Base-by-base conservation (phyloP, 148 eudicot species). In the Chenopodium album region DNA sequence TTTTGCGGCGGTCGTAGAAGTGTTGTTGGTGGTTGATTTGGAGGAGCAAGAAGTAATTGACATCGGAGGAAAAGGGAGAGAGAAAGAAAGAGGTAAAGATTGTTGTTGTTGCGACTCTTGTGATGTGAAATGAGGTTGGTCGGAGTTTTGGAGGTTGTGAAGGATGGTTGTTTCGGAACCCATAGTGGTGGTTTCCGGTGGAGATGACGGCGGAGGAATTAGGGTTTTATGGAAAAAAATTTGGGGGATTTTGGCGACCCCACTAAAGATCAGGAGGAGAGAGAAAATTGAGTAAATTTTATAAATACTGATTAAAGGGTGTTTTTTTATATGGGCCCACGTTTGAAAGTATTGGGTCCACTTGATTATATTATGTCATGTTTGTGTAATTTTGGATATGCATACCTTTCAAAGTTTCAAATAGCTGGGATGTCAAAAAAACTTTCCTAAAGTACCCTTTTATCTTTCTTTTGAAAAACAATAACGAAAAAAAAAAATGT, bases 241-340 rank as follows among this genome's bases (percentile, higher is more conserved):
- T 71, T 71, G 20, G 74, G 59, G 59, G 54, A 44, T 72, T 72
- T 20, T 41, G 75, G 19, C 46, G 75, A 72, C 75, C 75, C 75
- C 75, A 72, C 75, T 69, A 6, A 20, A 17, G 71, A 67, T n/a
- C 1, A 10, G 34, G 19, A 46, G 29, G 54, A 44, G n/a, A n/a
- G 52, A 9, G 75, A 44, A 22, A n/a, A 22, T 22, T 46, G 46
- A 28, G 52, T 22, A 46, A 20, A 46, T 72, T 44, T 37, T 44
- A 19, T 6, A 19, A 56, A 56, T 17, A 16, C 22, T 41, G 44
- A 41, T 41, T 5, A 41, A 41, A 41, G 8, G 44, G 44, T 37
- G 0, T 9, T 48, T 48, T 48, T 48, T 48, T 48, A 9, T 9
- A 8, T 71, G 74, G 74, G 74, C 74, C 74, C 74, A 71, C 73